phyloP scores from a whole-genome alignment of 805 yeast species.

The Candida boidinii region DNA sequence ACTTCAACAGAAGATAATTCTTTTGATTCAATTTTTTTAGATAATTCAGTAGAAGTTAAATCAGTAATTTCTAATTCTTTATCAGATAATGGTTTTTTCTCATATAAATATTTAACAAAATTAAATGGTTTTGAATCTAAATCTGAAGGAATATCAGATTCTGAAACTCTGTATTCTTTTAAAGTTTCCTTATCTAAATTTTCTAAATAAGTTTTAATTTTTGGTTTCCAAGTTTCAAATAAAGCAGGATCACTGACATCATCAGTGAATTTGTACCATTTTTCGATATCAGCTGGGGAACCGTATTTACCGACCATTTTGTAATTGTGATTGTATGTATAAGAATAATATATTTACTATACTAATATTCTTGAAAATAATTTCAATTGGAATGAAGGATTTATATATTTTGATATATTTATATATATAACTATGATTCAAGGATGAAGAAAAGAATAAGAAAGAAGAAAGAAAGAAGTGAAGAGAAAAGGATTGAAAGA shows the following conservation, averaged over 20 bases:
- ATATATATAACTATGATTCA: too few species aligned
- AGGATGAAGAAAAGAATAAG: too few species aligned
- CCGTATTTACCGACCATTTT: too few species aligned
- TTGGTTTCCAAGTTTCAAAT: constrained; percentile 37
- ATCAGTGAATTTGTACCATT: constrained; percentile 21
- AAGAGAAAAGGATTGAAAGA: too few species aligned
- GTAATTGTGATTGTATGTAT: too few species aligned
- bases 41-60: constrained; percentile 32
- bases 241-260: constrained; percentile 28
- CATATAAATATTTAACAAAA: constrained; percentile 26
- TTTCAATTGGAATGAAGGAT: too few species aligned
- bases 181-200: constrained; percentile 17
- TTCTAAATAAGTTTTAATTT: constrained; percentile 31
- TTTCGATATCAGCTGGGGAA: constrained; percentile 15
- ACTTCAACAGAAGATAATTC: constrained; percentile 42
- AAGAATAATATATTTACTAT: too few species aligned
- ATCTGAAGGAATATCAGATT: constrained; percentile 23
- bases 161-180: constrained; percentile 22
- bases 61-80: constrained; percentile 37
- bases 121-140: constrained; percentile 27
- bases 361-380: too few species aligned
- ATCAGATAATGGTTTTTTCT: constrained; percentile 21
- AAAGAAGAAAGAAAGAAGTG: too few species aligned
- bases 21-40: constrained; percentile 35
- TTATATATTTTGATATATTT: too few species aligned